phyloP scores from a whole-genome alignment of 495 filamentous ascomycete genomes.

The Bacidia rubella region DNA sequence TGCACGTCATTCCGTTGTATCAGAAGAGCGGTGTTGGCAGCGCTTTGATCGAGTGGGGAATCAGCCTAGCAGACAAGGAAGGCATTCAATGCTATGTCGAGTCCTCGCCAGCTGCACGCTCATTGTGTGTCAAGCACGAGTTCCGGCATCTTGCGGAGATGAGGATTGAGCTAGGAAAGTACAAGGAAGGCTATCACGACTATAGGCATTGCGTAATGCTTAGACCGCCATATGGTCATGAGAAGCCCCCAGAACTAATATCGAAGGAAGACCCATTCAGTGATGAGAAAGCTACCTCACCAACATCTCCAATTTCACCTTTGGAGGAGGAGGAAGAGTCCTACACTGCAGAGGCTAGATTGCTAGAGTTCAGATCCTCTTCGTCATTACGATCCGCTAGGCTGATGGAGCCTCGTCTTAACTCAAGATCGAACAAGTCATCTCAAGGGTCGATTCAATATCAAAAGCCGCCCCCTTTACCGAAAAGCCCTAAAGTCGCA shows the following conservation, averaged over 20 bases:
- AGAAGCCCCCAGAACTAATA: conserved; percentile 4
- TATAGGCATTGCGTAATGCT: conserved; percentile 16
- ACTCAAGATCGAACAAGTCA: not conserved
- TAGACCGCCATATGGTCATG: conserved; percentile 4
- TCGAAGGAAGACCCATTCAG: conserved; percentile 8
- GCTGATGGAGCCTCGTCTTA: not conserved
- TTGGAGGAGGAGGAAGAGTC: not conserved
- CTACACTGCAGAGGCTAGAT: conserved; percentile 3
- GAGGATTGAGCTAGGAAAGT: conserved; percentile 13
- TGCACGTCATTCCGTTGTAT: conserved; percentile 25
- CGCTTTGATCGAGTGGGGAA: conserved; percentile 29
- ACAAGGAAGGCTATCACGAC: conserved; percentile 3
- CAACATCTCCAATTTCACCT: not conserved
- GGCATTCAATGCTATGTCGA: conserved; percentile 27
- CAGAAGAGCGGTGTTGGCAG: conserved; percentile 30
- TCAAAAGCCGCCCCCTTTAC: not conserved
- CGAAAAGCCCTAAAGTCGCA: not conserved
- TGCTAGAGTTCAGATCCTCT: conserved; percentile 5
- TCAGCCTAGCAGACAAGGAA: conserved; percentile 26
- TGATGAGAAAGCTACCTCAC: conserved; percentile 2
- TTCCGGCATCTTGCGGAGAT: conserved; percentile 19
- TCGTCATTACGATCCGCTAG: conserved; percentile 3
- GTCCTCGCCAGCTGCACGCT: conserved; percentile 22
- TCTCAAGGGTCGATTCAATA: not conserved
- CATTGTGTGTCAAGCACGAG: conserved; percentile 24